Percentiles rank a stretch among this genome's conserved stretches.
Evolutionary conservation across 129 eudicot genomes (phyloP).

Genomic region (Apium graveolens): DNA sequence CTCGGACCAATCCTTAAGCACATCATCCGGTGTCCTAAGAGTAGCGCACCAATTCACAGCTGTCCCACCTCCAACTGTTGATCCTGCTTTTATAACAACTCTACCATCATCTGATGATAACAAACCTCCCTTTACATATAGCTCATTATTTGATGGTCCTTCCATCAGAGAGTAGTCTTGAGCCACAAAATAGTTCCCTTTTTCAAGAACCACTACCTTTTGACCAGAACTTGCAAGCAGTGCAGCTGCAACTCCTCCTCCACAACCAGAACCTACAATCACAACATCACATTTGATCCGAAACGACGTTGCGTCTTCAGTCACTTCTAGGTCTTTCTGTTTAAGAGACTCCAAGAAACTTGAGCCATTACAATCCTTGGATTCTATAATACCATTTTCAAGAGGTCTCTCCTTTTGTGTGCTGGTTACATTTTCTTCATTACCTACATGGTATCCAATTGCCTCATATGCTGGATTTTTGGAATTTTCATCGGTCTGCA

Average conservation of each 20-base stretch:
- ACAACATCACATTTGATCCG: constrained; percentile 73
- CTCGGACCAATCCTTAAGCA: constrained; percentile 58
- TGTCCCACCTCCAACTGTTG: constrained; percentile 89
- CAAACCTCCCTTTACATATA: constrained; percentile 63
- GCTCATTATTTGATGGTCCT: constrained; percentile 58
- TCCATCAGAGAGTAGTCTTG: constrained; percentile 73
- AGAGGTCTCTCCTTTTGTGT: constrained; percentile 50
- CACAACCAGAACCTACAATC: constrained; percentile 89
- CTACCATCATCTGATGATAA: constrained; percentile 52
- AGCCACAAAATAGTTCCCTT: constrained; percentile 63
- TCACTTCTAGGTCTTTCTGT: constrained; percentile 51
- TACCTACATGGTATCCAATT: constrained; percentile 57
- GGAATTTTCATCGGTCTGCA: constrained; percentile 70
- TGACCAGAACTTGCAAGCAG: constrained; percentile 63
- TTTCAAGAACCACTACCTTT: constrained; percentile 77
- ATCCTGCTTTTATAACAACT: constrained; percentile 57
- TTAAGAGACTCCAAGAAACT: constrained; percentile 38
- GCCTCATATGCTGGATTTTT: constrained; percentile 75
- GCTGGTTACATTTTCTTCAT: constrained; percentile 12
- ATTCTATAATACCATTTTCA: constrained; percentile 64
- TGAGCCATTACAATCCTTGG: constrained; percentile 28
- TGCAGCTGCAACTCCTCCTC: constrained; percentile 95
- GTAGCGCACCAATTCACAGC: constrained; percentile 83
- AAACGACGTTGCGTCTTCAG: constrained; percentile 24
- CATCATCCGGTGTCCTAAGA: constrained; percentile 61